Conservation (phyloP, 1,284 basidiomycete genomes). For the Heliocybe sulcata region DNA sequence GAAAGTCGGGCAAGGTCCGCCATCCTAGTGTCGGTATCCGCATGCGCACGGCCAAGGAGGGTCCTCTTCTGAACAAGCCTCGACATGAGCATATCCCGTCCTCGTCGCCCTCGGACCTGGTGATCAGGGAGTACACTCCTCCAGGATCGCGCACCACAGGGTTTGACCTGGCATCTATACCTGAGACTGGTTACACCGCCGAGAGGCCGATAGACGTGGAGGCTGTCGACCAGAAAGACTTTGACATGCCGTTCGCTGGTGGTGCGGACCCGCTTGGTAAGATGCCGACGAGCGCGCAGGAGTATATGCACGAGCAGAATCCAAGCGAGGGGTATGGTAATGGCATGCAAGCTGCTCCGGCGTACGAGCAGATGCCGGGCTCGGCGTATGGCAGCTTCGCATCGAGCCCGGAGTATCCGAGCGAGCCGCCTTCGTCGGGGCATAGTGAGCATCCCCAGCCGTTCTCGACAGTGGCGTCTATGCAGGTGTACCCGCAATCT, state of each 20-base stretch:
- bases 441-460: neutral
- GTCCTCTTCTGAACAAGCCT: neutral
- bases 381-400: neutral
- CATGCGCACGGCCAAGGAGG: slow-evolving; percentile 28
- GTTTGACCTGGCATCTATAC: neutral
- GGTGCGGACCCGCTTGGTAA: neutral
- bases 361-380: neutral
- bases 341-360: neutral
- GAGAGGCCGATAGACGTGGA: neutral
- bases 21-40: slow-evolving; percentile 36
- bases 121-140: neutral
- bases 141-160: neutral
- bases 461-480: neutral
- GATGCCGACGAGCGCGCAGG: neutral
- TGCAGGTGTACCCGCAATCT: neutral
- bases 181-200: slow-evolving; percentile 1
- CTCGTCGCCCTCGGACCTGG: neutral
- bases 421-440: neutral
- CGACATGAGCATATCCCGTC: neutral
- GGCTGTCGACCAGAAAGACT: neutral
- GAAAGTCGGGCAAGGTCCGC: slow-evolving; percentile 27
- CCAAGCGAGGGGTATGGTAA: neutral
- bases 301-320: neutral
- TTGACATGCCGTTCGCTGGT: neutral
- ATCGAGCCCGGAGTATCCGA: neutral